phyloP scores from a whole-genome alignment of 345 rosid genomes.

The Populus tremula region DNA sequence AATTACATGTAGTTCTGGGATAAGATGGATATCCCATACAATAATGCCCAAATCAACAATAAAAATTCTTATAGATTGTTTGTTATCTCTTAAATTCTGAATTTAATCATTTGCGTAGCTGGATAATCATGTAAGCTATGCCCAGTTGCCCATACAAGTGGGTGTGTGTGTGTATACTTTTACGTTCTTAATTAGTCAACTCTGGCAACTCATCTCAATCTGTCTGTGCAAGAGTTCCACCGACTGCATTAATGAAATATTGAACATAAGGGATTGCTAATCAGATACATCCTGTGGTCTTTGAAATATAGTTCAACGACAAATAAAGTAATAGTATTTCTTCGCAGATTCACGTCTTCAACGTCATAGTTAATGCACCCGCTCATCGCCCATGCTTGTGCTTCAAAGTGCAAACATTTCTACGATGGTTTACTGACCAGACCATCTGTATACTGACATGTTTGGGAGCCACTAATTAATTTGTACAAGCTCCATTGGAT shows the following conservation, averaged over 20 bases:
- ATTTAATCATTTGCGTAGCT: too few species aligned
- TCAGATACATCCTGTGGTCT: neutral
- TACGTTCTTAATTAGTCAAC: neutral
- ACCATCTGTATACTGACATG: too few species aligned
- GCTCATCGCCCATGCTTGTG: neutral
- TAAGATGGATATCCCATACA: too few species aligned
- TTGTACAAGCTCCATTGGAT: too few species aligned
- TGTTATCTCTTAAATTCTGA: too few species aligned
- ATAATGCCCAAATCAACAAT: too few species aligned
- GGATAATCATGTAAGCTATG: too few species aligned
- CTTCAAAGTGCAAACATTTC: neutral
- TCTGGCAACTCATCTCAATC: neutral
- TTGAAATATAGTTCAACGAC: neutral
- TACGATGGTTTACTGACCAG: neutral
- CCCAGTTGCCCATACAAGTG: too few species aligned
- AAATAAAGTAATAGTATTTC: neutral
- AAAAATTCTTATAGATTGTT: too few species aligned
- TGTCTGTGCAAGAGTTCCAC: neutral
- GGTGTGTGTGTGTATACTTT: too few species aligned
- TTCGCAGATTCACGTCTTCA: neutral
- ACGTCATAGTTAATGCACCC: neutral
- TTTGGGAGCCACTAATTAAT: neutral
- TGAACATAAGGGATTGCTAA: neutral
- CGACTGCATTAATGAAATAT: neutral
- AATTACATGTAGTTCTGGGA: too few species aligned